Evolutionary conservation across 371 early-diverging fungal species (phyloP).

Genomic region (Mortierella sp.): DNA sequence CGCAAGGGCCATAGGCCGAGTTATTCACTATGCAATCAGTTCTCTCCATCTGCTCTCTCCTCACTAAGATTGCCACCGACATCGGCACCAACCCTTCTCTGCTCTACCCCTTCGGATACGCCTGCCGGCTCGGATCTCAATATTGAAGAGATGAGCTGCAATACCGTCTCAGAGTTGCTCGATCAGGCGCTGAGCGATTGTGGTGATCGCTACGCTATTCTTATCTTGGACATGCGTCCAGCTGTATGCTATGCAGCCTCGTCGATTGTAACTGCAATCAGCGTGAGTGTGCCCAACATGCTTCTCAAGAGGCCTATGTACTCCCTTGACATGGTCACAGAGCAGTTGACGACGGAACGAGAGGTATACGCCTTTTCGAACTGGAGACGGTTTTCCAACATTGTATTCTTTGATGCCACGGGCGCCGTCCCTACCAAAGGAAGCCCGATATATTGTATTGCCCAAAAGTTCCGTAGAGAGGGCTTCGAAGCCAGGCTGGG

Average conservation of each 20-base stretch:
- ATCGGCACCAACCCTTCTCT: conserved; percentile 16
- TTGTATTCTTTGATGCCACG: conserved; percentile 68
- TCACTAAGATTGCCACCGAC: conserved; percentile 15
- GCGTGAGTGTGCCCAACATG: conserved; percentile 69
- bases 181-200: neutral
- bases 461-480: conserved; percentile 56
- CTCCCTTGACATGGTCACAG: conserved; percentile 65
- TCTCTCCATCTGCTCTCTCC: conserved; percentile 15
- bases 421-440: conserved; percentile 58
- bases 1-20: conserved; percentile 6
- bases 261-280: conserved; percentile 61
- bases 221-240: conserved; percentile 68
- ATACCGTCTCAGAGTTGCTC: conserved; percentile 28
- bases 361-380: conserved; percentile 55
- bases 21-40: conserved; percentile 16
- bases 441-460: conserved; percentile 59
- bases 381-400: conserved; percentile 61
- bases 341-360: conserved; percentile 61
- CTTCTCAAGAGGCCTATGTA: conserved; percentile 70
- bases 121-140: conserved; percentile 10
- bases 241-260: conserved; percentile 61
- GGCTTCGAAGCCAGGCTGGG: conserved; percentile 57
- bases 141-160: conserved; percentile 15
- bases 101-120: conserved; percentile 3
- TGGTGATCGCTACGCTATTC: conserved; percentile 23